Conservation (phyloP, 352 stramenopile genomes). For the Globisporangium carolinianum region DNA sequence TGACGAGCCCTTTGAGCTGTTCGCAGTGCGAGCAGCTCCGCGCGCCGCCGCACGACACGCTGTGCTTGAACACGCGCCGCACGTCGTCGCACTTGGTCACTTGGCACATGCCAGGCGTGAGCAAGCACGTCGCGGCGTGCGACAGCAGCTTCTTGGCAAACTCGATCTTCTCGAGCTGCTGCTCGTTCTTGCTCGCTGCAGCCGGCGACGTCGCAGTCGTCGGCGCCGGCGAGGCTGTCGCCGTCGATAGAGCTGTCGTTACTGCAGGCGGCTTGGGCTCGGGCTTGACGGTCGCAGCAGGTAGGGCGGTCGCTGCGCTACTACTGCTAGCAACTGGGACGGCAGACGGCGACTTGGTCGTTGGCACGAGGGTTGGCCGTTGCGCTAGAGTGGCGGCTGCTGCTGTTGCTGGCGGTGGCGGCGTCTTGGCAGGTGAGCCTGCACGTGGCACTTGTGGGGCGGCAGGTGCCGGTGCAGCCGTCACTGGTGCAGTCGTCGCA, state of each 20-base stretch:
- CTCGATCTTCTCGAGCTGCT: slow-evolving; percentile 77
- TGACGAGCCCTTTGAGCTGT: slow-evolving; percentile 76
- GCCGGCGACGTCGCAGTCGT: slow-evolving; percentile 15
- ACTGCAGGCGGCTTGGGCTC: slow-evolving; percentile 12
- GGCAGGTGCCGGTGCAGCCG: not conserved
- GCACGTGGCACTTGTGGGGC: too few species aligned
- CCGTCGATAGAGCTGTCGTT: slow-evolving; percentile 3
- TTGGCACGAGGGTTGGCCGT: slow-evolving; percentile 13
- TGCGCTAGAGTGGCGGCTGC: slow-evolving; percentile 9
- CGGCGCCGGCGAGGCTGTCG: not conserved
- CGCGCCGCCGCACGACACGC: slow-evolving; percentile 55
- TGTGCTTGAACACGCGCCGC: slow-evolving; percentile 82
- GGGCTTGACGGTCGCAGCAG: slow-evolving; percentile 23
- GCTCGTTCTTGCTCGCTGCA: slow-evolving; percentile 39
- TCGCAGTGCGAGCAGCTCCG: slow-evolving; percentile 73
- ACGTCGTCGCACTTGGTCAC: slow-evolving; percentile 87
- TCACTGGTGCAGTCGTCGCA: not conserved
- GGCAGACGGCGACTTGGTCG: slow-evolving; percentile 1
- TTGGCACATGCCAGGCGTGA: slow-evolving; percentile 55
- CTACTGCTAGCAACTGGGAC: not conserved
- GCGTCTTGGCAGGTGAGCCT: too few species aligned
- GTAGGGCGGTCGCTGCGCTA: not conserved
- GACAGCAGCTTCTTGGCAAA: slow-evolving; percentile 79
- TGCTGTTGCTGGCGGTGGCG: too few species aligned
- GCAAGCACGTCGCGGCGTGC: slow-evolving; percentile 60